phyloP scores from a whole-genome alignment of 176 grass and related monocot genomes.

The Calamus simplicifolius region DNA sequence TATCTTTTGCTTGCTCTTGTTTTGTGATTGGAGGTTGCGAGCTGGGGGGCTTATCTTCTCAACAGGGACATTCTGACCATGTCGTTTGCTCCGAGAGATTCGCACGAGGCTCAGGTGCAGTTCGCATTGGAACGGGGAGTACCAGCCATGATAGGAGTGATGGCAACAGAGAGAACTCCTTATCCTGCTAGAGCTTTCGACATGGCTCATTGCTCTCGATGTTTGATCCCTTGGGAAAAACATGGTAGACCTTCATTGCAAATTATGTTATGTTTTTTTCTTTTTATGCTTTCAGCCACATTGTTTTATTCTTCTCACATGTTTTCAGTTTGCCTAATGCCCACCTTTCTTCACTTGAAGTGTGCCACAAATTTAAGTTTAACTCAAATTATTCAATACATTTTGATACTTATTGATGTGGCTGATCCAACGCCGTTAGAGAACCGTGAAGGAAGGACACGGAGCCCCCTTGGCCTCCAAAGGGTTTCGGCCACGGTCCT shows the following conservation, averaged over 20 bases:
- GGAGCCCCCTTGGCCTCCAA: too few species aligned
- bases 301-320: too few species aligned
- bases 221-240: constrained; percentile 86
- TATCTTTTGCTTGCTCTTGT: too few species aligned
- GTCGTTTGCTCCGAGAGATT: constrained; percentile 92
- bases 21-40: constrained; percentile 46
- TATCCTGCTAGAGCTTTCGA: constrained; percentile 85
- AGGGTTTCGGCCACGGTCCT: too few species aligned
- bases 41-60: constrained; percentile 86
- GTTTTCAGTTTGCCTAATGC: too few species aligned
- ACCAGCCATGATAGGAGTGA: constrained; percentile 77
- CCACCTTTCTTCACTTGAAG: too few species aligned
- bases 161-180: constrained; percentile 55
- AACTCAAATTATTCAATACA: too few species aligned
- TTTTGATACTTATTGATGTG: too few species aligned
- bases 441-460: too few species aligned
- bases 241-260: constrained; percentile 28
- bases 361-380: too few species aligned
- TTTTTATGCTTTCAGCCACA: too few species aligned
- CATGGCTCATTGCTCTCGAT: constrained; percentile 89
- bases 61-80: constrained; percentile 71
- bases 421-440: too few species aligned
- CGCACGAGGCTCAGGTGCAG: constrained; percentile 75
- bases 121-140: constrained; percentile 80
- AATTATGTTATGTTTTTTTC: neutral